Evolutionary conservation across 2,329 filamentous ascomycete genomes (phyloP).

Genomic region (Paraphaeosphaeria sporulosa): DNA sequence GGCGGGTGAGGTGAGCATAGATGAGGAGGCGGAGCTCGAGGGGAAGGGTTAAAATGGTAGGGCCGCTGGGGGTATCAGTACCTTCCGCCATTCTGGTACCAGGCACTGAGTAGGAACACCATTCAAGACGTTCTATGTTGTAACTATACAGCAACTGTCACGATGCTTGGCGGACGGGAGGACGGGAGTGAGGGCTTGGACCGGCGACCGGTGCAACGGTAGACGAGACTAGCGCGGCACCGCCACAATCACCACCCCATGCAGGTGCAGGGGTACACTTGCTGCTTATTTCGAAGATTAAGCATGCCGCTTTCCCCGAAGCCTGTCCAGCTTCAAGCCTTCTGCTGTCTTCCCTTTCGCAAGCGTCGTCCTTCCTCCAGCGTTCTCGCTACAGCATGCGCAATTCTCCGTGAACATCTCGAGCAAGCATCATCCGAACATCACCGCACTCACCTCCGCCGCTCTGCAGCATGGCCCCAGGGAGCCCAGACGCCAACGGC

Average conservation of each 20-base stretch:
- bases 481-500: slow-evolving; percentile 31
- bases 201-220: neutral
- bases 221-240: slow-evolving; percentile 3
- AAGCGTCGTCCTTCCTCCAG: slow-evolving; percentile 4
- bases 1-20: neutral
- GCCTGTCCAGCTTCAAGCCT: neutral
- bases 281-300: slow-evolving; percentile 15
- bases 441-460: slow-evolving; percentile 19
- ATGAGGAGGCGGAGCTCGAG: slow-evolving; percentile 3
- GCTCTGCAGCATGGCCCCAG: slow-evolving; percentile 39
- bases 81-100: too few species aligned
- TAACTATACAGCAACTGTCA: too few species aligned
- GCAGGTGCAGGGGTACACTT: slow-evolving; percentile 7
- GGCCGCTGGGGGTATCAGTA: too few species aligned
- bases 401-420: neutral
- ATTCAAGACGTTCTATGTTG: too few species aligned
- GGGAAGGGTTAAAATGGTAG: neutral
- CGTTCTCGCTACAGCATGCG: slow-evolving; percentile 7
- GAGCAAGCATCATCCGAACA: slow-evolving; percentile 2
- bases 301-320: slow-evolving; percentile 10
- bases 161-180: neutral
- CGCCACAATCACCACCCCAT: slow-evolving; percentile 2
- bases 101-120: too few species aligned
- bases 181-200: neutral
- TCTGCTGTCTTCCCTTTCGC: neutral